Base-by-base conservation (phyloP, 495 filamentous ascomycete genomes). In the Aspergillus bertholletiae region DNA sequence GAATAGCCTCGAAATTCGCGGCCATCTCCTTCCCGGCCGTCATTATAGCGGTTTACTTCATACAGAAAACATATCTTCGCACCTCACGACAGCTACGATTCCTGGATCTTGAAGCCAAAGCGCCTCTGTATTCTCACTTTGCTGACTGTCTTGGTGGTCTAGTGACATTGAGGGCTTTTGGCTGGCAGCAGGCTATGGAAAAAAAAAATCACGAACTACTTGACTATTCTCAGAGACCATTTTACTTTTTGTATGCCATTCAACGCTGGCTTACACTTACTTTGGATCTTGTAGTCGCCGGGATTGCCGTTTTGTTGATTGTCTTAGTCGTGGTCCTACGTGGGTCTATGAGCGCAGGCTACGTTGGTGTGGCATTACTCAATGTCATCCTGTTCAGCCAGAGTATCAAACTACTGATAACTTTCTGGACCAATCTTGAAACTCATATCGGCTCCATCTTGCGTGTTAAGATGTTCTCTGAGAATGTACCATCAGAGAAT, bases 1-100 rank as follows among this genome's bases (percentile, higher is more conserved):
- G 69, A 3, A 65, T 73, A 5, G 67, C 75, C 22, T 76, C 80
- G 0, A 66, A 63, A 30, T 84, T 76, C 53, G 71, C 73, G 0
- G 81, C 79, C 0, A 75, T 80, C 32, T 72, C 76, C 0, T 77
- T 82, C 52, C 81, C 81, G 0, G 44, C 80, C 35, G 70, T 78
- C 7, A 55, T 78, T 27, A 54, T 79, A 11, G 59, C 73, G 22
- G 52, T 84, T 5, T 86, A 80, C 52, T 26, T 77, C 15, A 72
- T 88, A 5, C 82, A 86, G 56, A 81, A 79, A 49, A 67, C 80
- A 32, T 88, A 88, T 54, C 72, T 88, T 5, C 74, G 80, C 11
- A 88, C 85, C 1, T 86, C 84, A 2, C 78, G 84, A 3, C 84
- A 87, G 57, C 64, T 88, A 5, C 81, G 84, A 30, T 72, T 84